Percentiles rank a stretch among this genome's conserved stretches.
These are phyloP conservation scores for Fraxinus sp. DNA, from an alignment of 305 asterid genomes.

Conservation along the genomic window DNA sequence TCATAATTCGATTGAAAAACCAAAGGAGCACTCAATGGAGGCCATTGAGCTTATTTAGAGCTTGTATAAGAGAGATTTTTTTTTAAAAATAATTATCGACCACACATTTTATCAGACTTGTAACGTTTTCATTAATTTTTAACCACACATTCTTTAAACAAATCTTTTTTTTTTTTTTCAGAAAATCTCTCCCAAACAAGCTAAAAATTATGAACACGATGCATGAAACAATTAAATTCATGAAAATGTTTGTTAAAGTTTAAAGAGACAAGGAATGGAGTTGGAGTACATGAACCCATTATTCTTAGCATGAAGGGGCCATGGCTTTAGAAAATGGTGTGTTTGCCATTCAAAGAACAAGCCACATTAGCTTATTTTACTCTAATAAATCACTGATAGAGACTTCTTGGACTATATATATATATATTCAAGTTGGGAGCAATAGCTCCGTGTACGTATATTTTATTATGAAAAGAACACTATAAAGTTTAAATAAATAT, in stretches of 20 bases:
- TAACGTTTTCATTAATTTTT: too few species aligned
- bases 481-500: too few species aligned
- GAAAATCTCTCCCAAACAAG: background rate
- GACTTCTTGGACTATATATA: constrained; percentile 7
- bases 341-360: constrained; percentile 38
- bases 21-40: background rate
- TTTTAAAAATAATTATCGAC: too few species aligned
- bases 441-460: background rate
- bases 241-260: constrained; percentile 21
- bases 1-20: background rate
- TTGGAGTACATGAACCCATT: constrained; percentile 29
- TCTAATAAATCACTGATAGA: background rate
- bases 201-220: background rate
- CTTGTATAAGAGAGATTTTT: too few species aligned
- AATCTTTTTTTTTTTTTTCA: too few species aligned
- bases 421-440: background rate
- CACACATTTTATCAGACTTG: background rate
- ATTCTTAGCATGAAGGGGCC: constrained; percentile 35
- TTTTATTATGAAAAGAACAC: too few species aligned
- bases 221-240: background rate
- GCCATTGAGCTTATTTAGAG: background rate
- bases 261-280: constrained; percentile 34
- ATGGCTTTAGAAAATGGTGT: constrained; percentile 40
- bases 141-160: too few species aligned
- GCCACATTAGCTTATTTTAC: constrained; percentile 28